Percentiles rank a stretch among this genome's conserved stretches.
These are phyloP conservation scores for Populus trichocarpa DNA, from an alignment of 441 rosid genomes.

Conservation along the genomic window DNA sequence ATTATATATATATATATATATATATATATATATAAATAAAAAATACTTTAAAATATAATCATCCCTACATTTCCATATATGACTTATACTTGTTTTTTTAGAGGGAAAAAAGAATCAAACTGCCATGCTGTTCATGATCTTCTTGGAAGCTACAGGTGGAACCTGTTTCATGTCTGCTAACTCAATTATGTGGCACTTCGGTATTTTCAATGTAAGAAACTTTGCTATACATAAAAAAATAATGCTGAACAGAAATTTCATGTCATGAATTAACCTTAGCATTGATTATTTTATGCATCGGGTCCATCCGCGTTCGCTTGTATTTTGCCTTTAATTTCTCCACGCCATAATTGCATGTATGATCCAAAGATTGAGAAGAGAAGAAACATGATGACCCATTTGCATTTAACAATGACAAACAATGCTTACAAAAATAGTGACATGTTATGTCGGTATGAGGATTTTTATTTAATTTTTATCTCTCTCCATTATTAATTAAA, in stretches of 20 bases:
- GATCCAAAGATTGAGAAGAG: conserved; percentile 8
- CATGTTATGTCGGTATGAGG: conserved; percentile 25
- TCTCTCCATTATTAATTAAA: conserved; percentile 23
- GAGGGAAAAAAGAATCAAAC: too few species aligned
- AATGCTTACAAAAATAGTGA: conserved; percentile 14
- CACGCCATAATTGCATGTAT: neutral
- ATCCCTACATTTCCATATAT: too few species aligned
- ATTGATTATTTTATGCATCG: neutral
- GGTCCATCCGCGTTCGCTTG: neutral
- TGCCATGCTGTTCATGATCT: neutral
- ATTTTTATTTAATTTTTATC: neutral
- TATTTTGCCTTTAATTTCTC: neutral
- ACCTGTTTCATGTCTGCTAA: neutral
- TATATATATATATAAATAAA: too few species aligned
- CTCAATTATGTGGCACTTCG: neutral
- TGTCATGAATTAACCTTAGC: neutral
- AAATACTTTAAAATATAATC: too few species aligned
- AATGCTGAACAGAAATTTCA: neutral
- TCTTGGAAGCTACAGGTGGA: too few species aligned
- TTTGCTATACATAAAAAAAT: too few species aligned
- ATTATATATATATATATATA: too few species aligned
- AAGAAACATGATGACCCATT: conserved; percentile 32
- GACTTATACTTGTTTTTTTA: too few species aligned
- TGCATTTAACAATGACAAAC: conserved; percentile 15
- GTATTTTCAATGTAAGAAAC: neutral